A percentile compares a stretch with the other conserved stretches of the same genome.
Evolutionary conservation across 129 eudicot genomes (phyloP).

Genomic region (Helianthus tuberosus): DNA sequence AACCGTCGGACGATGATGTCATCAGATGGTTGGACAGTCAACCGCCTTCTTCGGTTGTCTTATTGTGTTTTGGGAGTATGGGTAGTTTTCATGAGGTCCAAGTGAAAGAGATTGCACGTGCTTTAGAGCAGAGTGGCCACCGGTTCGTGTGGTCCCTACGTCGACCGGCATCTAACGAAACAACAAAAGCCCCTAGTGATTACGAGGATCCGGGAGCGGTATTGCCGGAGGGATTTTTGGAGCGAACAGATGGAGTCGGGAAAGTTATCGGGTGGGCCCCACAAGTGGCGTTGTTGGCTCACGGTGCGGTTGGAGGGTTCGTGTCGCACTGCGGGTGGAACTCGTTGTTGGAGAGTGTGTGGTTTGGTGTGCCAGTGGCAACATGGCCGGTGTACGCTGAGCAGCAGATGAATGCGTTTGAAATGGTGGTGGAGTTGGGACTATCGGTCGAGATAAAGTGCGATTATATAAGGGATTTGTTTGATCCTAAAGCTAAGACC

Average conservation of each 20-base stretch:
- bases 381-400: constrained; percentile 49
- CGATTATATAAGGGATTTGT: constrained; percentile 34
- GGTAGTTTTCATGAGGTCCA: constrained; percentile 50
- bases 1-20: neutral
- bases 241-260: constrained; percentile 46
- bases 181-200: constrained; percentile 14
- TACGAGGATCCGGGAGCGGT: constrained; percentile 33
- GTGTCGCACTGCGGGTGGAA: constrained; percentile 72
- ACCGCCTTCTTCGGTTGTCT: constrained; percentile 42
- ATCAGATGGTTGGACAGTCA: constrained; percentile 41
- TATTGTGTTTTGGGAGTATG: constrained; percentile 62
- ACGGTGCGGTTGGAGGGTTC: constrained; percentile 51
- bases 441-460: constrained; percentile 42
- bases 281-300: constrained; percentile 48
- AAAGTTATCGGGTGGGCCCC: constrained; percentile 68
- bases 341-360: constrained; percentile 59
- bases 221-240: constrained; percentile 50
- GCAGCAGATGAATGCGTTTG: constrained; percentile 49
- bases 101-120: constrained; percentile 56
- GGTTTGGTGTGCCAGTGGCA: constrained; percentile 54
- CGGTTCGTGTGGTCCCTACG: constrained; percentile 61
- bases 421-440: constrained; percentile 52
- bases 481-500: neutral
- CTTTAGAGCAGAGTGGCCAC: constrained; percentile 42
- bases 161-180: constrained; percentile 15